These are phyloP conservation scores for Casuarina cunninghamiana DNA, from an alignment of 306 rosid genomes.

Conservation along the genomic window DNA sequence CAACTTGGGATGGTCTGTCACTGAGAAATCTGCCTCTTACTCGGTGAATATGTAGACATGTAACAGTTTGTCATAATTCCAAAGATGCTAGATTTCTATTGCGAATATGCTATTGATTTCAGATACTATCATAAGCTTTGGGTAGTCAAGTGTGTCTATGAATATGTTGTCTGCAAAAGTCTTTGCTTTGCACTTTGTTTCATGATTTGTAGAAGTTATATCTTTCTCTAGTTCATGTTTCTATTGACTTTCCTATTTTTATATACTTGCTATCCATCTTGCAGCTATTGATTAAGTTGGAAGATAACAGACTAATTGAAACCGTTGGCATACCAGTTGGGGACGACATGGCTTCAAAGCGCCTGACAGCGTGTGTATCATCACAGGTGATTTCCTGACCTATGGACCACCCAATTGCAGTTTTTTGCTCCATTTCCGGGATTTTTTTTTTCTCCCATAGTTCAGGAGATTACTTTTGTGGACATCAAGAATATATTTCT, in stretches of 20 bases:
- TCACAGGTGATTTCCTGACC: conserved; percentile 67
- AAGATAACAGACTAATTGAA: conserved; percentile 88
- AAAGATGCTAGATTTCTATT: background rate
- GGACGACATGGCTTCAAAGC: conserved; percentile 53
- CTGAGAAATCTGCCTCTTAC: too few relatives aligned
- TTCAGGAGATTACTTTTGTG: conserved; percentile 19
- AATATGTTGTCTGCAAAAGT: background rate
- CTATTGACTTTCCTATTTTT: conserved; percentile 16
- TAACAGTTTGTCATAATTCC: background rate
- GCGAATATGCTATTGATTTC: background rate
- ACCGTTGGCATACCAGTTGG: conserved; percentile 93
- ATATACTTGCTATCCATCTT: conserved; percentile 22
- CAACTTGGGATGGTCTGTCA: too few relatives aligned
- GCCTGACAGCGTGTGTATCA: conserved; percentile 96
- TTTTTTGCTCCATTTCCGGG: conserved; percentile 11
- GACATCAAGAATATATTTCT: background rate
- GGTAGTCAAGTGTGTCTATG: background rate
- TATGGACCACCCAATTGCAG: conserved; percentile 12
- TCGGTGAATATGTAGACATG: too few relatives aligned
- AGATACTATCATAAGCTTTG: background rate
- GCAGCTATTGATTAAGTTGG: conserved; percentile 89
- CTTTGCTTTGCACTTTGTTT: background rate
- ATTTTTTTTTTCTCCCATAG: conserved; percentile 13
- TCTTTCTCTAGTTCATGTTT: conserved; percentile 17
- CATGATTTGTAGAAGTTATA: background rate